Conservation (phyloP, 345 rosid genomes). For the Eucalyptus guilfoylei region DNA sequence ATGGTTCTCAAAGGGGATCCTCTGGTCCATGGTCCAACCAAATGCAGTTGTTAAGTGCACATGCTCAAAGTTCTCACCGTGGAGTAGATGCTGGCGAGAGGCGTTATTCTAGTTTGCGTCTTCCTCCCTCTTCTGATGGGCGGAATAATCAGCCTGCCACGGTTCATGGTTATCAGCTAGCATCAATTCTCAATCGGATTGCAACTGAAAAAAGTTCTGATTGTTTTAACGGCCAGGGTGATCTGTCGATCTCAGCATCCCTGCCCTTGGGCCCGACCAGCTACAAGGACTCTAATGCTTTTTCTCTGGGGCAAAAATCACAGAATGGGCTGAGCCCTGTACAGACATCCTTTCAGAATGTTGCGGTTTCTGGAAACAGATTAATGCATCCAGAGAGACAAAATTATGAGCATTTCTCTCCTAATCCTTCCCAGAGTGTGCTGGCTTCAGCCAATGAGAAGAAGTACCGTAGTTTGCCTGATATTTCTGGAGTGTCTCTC, state of each 20-base stretch:
- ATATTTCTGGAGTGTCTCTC: slow-evolving; percentile 63
- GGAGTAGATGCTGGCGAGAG: slow-evolving; percentile 54
- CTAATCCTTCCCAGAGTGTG: slow-evolving; percentile 27
- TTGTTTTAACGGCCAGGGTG: slow-evolving; percentile 40
- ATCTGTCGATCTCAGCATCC: slow-evolving; percentile 32
- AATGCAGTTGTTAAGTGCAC: slow-evolving; percentile 40
- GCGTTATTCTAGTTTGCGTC: slow-evolving; percentile 61
- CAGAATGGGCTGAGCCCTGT: slow-evolving; percentile 50
- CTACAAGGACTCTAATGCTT: slow-evolving; percentile 40
- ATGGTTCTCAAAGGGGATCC: slow-evolving; percentile 49
- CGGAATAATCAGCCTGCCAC: slow-evolving; percentile 73
- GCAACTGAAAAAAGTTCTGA: slow-evolving; percentile 41
- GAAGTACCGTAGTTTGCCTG: slow-evolving; percentile 87
- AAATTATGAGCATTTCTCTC: slow-evolving; percentile 26
- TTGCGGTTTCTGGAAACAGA: slow-evolving; percentile 39
- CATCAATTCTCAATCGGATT: slow-evolving; percentile 37
- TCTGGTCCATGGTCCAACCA: slow-evolving; percentile 45
- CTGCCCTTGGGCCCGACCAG: slow-evolving; percentile 35
- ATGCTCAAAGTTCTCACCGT: slow-evolving; percentile 31
- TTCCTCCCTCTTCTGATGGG: slow-evolving; percentile 47
- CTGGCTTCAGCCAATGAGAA: slow-evolving; percentile 40
- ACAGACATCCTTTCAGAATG: slow-evolving; percentile 50
- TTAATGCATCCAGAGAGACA: slow-evolving; percentile 40
- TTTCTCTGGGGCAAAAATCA: slow-evolving; percentile 45
- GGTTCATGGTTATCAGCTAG: slow-evolving; percentile 62